Conservation (phyloP, 2,329 filamentous ascomycete genomes). For the Colletotrichum echinochloae region DNA sequence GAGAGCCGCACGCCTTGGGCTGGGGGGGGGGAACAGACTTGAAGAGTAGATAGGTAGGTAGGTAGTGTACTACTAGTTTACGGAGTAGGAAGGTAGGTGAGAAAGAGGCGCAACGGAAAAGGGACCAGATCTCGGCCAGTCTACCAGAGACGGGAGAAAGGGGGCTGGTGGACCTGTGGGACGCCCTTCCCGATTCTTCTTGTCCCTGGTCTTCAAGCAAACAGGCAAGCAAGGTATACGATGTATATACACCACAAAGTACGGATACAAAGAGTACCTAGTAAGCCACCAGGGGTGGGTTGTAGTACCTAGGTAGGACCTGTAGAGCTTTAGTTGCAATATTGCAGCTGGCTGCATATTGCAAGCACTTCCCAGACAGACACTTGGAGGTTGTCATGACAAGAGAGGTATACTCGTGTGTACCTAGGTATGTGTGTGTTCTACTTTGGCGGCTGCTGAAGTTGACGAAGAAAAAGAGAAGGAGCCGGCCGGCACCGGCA, state of each 20-base stretch:
- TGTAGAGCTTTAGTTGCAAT: not conserved
- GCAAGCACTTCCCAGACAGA: constrained; percentile 6
- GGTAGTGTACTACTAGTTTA: too few species aligned
- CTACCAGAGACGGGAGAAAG: constrained; percentile 14
- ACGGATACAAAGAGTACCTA: not conserved
- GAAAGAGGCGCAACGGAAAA: not conserved
- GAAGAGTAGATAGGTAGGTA: not conserved
- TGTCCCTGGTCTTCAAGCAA: constrained; percentile 10
- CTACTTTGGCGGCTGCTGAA: not conserved
- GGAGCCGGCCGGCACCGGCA: not conserved
- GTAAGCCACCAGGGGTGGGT: not conserved
- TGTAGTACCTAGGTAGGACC: not conserved
- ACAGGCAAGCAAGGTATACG: not conserved
- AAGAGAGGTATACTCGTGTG: not conserved
- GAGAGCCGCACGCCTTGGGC: constrained; percentile 27
- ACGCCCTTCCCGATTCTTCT: constrained; percentile 27
- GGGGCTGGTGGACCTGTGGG: constrained; percentile 28
- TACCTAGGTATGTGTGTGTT: not conserved
- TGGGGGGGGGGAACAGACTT: constrained; percentile 1
- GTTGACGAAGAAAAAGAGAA: not conserved
- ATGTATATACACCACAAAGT: not conserved
- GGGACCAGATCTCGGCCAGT: constrained; percentile 17
- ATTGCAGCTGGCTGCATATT: not conserved
- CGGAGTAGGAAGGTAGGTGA: too few species aligned
- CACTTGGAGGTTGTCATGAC: constrained; percentile 3